A percentile compares a stretch with the other conserved stretches of the same genome.
Conservation (phyloP, 2,329 filamentous ascomycete genomes). For the Cercospora citrullina region DNA sequence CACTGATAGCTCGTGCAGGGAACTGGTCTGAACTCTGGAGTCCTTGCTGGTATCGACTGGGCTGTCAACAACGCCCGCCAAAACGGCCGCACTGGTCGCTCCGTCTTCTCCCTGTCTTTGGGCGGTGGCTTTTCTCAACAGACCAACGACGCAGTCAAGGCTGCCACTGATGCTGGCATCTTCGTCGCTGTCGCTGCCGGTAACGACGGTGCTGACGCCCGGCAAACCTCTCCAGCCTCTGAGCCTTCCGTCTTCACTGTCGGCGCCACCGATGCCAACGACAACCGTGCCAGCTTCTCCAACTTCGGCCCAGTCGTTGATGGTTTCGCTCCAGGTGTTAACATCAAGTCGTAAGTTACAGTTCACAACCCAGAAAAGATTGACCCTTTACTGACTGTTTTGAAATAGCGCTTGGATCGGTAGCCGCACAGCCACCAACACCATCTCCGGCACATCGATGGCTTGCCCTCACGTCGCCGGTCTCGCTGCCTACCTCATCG, state of each 20-base stretch:
- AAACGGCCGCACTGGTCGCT: conserved; percentile 68
- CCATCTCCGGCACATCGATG: conserved; percentile 63
- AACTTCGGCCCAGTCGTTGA: conserved; percentile 44
- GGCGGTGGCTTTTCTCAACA: conserved; percentile 42
- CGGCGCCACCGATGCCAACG: conserved; percentile 39
- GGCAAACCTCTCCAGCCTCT: conserved; percentile 38
- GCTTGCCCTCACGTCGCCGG: conserved; percentile 68
- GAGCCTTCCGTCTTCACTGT: conserved; percentile 40
- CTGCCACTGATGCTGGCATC: conserved; percentile 40
- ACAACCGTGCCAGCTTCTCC: conserved; percentile 42
- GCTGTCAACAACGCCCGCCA: conserved; percentile 59
- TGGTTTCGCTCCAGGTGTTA: conserved; percentile 49
- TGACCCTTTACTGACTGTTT: background rate
- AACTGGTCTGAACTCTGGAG: conserved; percentile 51
- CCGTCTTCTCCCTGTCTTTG: conserved; percentile 43
- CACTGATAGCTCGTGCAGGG: conserved; percentile 33
- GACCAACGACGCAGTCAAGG: conserved; percentile 42
- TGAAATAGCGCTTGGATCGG: conserved; percentile 46
- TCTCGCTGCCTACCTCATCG: conserved; percentile 64
- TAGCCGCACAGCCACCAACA: conserved; percentile 46
- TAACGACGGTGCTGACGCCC: conserved; percentile 37
- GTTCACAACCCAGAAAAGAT: background rate
- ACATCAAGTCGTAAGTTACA: conserved; percentile 39
- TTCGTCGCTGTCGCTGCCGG: conserved; percentile 44
- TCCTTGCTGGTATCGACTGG: conserved; percentile 51